Percentiles rank a stretch among this genome's conserved stretches.
These are phyloP conservation scores for Hydrangea macrophylla DNA, from an alignment of 148 eudicot species.

Conservation along the genomic window DNA sequence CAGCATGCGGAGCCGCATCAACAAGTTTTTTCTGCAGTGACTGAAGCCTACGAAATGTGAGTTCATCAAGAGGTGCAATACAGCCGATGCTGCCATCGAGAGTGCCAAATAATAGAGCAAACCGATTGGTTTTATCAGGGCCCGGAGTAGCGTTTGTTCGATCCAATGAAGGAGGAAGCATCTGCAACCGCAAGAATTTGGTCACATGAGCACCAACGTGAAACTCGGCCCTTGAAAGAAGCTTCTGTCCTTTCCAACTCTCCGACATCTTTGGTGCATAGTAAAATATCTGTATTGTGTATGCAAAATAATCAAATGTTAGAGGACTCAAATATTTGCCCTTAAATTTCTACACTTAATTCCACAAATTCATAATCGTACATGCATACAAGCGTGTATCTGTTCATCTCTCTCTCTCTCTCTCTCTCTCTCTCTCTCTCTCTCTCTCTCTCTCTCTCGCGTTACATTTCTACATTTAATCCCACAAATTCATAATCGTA, in stretches of 20 bases:
- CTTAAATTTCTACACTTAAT: too few relatives aligned
- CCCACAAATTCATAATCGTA: too few relatives aligned
- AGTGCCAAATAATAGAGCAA: slow-evolving; percentile 80
- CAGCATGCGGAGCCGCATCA: slow-evolving; percentile 60
- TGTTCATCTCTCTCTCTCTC: too few relatives aligned
- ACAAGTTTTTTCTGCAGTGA: slow-evolving; percentile 92
- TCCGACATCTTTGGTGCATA: slow-evolving; percentile 92
- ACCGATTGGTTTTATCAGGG: slow-evolving; percentile 88
- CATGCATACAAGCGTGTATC: too few relatives aligned
- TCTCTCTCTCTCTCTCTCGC: too few relatives aligned
- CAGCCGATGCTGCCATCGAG: slow-evolving; percentile 96
- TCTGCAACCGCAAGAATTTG: slow-evolving; percentile 79
- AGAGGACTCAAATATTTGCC: too few relatives aligned
- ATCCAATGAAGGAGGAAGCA: slow-evolving; percentile 79
- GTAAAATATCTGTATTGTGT: slow-evolving; percentile 59
- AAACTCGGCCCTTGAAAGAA: slow-evolving; percentile 95
- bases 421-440: too few relatives aligned
- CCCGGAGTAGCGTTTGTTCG: slow-evolving; percentile 45
- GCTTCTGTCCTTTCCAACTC: slow-evolving; percentile 98
- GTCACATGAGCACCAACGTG: slow-evolving; percentile 93
- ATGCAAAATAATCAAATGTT: slow-evolving; percentile 6
- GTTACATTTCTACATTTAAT: too few relatives aligned
- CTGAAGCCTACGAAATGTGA: slow-evolving; percentile 85
- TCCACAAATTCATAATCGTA: too few relatives aligned
- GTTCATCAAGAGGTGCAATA: slow-evolving; percentile 92